Percentiles rank a stretch among this genome's conserved stretches.
phyloP scores from a whole-genome alignment of 192 early-diverging fungal species.

The Umbelopsis vinacea region DNA sequence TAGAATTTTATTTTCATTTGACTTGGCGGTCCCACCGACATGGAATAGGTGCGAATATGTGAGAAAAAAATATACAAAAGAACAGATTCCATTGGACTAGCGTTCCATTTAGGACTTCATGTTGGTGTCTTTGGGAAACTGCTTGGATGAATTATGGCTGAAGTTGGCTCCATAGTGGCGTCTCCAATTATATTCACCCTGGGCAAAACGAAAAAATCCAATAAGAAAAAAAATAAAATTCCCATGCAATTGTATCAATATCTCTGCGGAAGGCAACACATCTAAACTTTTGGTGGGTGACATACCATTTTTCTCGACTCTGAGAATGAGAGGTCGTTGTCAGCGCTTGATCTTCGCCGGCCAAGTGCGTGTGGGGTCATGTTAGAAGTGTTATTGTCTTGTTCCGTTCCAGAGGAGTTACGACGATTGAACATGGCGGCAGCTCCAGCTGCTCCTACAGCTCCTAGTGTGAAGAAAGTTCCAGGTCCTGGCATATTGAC shows the following conservation, averaged over 20 bases:
- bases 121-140: conserved; percentile 33
- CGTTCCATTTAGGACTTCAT: neutral
- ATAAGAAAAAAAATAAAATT: neutral
- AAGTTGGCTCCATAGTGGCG: conserved; percentile 41
- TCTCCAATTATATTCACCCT: conserved; percentile 43
- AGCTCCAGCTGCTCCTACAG: conserved; percentile 39
- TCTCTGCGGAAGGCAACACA: too few relatives aligned
- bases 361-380: conserved; percentile 27
- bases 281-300: too few relatives aligned
- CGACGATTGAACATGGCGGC: conserved; percentile 33
- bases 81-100: neutral
- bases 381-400: neutral
- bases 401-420: conserved; percentile 18
- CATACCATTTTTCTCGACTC: conserved; percentile 27
- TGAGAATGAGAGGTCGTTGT: conserved; percentile 25
- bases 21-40: too few relatives aligned
- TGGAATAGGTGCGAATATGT: neutral
- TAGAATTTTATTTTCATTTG: too few relatives aligned
- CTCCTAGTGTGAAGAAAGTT: conserved; percentile 39
- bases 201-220: neutral
- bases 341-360: conserved; percentile 31
- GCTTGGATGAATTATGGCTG: conserved; percentile 34
- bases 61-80: neutral
- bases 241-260: neutral
- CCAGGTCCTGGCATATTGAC: conserved; percentile 41